Base-by-base conservation (phyloP, 176 grass and related monocot genomes). In the Calamus simplicifolius region DNA sequence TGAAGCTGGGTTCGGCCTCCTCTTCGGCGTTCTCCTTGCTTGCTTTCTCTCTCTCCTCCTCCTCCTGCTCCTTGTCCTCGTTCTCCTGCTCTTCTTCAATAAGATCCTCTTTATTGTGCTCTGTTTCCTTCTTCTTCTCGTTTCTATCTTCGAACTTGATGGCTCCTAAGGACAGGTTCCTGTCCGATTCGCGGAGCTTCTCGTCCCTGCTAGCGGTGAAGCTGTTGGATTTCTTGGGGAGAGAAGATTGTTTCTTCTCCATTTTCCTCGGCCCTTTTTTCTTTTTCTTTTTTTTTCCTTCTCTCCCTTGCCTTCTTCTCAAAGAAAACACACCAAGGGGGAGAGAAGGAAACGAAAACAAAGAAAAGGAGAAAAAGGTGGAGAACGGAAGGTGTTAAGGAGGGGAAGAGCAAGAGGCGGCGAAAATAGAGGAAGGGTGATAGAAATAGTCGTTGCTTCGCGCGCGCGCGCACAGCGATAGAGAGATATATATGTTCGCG, bases 201-300 rank as follows among this genome's bases (percentile, higher is more conserved):
- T 5, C 48, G 2, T 51, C 23, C 35, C 35, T 43, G 7, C 35
- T 43, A 2, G 35, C 8, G 35, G 35, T 12, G 8, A 43, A 43
- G 62, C 62, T 65, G 65, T 10, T 38, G 18, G 12, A 23, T 16
- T 68, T 68, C 10, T 68, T 28, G 43, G 65, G 51, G 23, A 21
- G 4, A 28, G 51, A 10, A 43, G 35, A 16, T 38, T 38, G 51
- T 3, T 13, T 12, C 27, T 8, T 68, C 50, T 68, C 65, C 65
- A 68, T 68, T 14, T 55, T 87, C 56, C 79, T 81, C 35, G 91
- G 84, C 92, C n/a, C n/a, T n/a, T n/a, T n/a, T n/a, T n/a, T n/a
- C n/a, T n/a, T n/a, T n/a, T 91, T 91, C 10, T 52, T 79, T 79
- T 6, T 19, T 4, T 56, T 63, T 48, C 50, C 54, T 69, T 49